phyloP scores from a whole-genome alignment of 169 alveolate genomes.

The Plasmodium fragile region DNA sequence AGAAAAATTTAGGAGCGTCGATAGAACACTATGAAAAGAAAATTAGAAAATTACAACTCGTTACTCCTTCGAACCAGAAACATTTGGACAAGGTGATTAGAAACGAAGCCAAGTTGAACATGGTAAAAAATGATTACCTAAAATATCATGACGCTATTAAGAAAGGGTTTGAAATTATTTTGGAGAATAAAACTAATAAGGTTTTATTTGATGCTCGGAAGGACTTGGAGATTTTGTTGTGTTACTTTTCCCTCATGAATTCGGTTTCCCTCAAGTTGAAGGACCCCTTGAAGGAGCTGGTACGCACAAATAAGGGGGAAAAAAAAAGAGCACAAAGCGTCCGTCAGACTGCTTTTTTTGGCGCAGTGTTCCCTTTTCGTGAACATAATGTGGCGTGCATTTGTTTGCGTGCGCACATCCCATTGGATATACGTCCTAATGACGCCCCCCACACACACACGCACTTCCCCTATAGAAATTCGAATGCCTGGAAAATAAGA shows the following conservation, averaged over 20 bases:
- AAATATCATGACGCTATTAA: slow-evolving; percentile 56
- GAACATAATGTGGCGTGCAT: neutral
- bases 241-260: slow-evolving; percentile 72
- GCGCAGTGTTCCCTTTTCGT: neutral
- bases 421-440: neutral
- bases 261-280: slow-evolving; percentile 54
- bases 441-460: neutral
- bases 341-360: neutral
- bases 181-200: slow-evolving; percentile 68
- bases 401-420: neutral
- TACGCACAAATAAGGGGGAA: neutral
- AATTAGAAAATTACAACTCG: slow-evolving; percentile 50
- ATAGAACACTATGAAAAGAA: slow-evolving; percentile 77
- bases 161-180: slow-evolving; percentile 49
- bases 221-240: slow-evolving; percentile 55
- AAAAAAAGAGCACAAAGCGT: neutral
- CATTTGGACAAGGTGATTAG: slow-evolving; percentile 72
- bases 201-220: slow-evolving; percentile 71
- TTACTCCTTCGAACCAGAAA: slow-evolving; percentile 37
- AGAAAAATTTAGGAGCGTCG: slow-evolving; percentile 40
- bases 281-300: slow-evolving; percentile 69
- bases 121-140: slow-evolving; percentile 45
- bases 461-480: neutral
- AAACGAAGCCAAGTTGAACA: slow-evolving; percentile 59
- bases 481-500: slow-evolving; percentile 22